A percentile compares a stretch with the other conserved stretches of the same genome.
Evolutionary conservation across 805 yeast genomes (phyloP).

Genomic region (Suhomyces vadensis): DNA sequence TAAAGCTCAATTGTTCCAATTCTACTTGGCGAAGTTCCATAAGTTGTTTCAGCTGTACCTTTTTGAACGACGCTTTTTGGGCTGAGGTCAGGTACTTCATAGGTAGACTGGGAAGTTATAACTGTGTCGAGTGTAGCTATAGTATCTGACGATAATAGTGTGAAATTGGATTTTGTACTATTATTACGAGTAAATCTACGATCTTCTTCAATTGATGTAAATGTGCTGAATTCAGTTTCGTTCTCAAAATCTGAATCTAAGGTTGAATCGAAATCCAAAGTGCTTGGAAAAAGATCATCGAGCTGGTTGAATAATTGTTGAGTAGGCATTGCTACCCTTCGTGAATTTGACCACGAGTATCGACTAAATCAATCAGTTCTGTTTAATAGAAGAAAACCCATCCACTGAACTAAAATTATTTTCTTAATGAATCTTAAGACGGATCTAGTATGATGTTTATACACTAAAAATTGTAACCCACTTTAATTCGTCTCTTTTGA

Average conservation of each 20-base stretch:
- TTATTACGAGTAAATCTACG: constrained; percentile 10
- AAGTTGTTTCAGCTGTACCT: no score
- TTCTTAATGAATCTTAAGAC: not conserved
- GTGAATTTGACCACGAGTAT: no score
- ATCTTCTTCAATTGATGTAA: not conserved
- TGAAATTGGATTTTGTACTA: constrained; percentile 14
- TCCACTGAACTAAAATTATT: not conserved
- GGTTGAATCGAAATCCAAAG: constrained; percentile 6
- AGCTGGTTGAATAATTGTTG: constrained; percentile 5
- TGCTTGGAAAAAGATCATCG: constrained; percentile 1
- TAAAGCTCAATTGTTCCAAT: no score
- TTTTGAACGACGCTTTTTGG: no score
- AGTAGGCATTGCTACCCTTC: constrained; percentile 5
- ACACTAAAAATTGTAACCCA: not conserved
- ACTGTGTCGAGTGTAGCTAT: constrained; percentile 9
- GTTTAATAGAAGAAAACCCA: not conserved
- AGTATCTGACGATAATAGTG: constrained; percentile 9
- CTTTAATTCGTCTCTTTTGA: not conserved
- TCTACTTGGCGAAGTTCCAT: no score
- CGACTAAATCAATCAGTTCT: not conserved
- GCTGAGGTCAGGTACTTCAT: not conserved
- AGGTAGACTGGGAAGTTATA: constrained; percentile 8
- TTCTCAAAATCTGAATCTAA: not conserved
- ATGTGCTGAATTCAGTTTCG: not conserved
- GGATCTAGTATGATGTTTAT: constrained; percentile 2